A percentile compares a stretch with the other conserved stretches of the same genome.
These are phyloP conservation scores for Actinidia arguta DNA, from an alignment of 179 eudicot genomes.

Conservation along the genomic window DNA sequence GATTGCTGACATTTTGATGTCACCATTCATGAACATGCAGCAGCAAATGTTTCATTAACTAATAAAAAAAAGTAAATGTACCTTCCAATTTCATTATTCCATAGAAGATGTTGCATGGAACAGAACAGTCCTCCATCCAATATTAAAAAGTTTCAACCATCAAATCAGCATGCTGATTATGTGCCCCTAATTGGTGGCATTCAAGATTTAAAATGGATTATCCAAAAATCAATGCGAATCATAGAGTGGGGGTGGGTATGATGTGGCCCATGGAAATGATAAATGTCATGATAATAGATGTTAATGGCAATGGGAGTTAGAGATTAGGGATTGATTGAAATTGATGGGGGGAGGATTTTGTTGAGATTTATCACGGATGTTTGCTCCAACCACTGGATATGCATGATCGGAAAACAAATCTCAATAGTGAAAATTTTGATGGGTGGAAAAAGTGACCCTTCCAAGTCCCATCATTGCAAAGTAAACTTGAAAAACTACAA, in stretches of 20 bases:
- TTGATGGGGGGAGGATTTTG: not conserved
- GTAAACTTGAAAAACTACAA: too few species aligned
- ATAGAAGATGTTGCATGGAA: too few species aligned
- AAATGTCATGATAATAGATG: not conserved
- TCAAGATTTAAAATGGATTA: not conserved
- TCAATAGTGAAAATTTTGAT: not conserved
- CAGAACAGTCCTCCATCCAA: too few species aligned
- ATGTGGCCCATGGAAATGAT: not conserved
- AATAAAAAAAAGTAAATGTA: not conserved
- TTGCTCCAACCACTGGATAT: not conserved
- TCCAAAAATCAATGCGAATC: not conserved
- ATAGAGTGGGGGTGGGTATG: not conserved
- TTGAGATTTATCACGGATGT: not conserved
- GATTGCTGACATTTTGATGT: not conserved
- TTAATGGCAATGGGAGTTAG: not conserved
- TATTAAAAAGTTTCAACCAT: not conserved
- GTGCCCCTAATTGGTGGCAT: not conserved
- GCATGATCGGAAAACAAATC: not conserved
- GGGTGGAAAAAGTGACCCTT: too few species aligned
- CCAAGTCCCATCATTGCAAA: too few species aligned
- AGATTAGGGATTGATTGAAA: not conserved
- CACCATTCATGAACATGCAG: not conserved
- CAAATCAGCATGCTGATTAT: constrained; percentile 1
- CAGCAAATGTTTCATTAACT: not conserved
- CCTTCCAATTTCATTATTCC: too few species aligned